These are phyloP conservation scores for Metarhizium rileyi DNA, from an alignment of 2,329 filamentous ascomycete species.

Conservation along the genomic window DNA sequence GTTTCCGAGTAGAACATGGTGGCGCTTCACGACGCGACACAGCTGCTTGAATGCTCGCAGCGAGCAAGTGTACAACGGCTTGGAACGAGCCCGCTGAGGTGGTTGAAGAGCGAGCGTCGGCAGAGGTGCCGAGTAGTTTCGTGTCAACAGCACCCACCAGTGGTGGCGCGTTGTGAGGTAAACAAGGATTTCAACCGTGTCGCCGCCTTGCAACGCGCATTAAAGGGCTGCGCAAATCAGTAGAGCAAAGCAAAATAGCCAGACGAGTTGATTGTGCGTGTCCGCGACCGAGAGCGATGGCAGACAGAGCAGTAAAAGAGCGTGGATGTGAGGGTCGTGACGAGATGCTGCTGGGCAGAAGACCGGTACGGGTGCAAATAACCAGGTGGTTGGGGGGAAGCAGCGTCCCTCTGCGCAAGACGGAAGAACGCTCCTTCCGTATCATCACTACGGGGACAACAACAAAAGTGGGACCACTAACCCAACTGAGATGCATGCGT, in stretches of 20 bases:
- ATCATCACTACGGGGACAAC: background rate
- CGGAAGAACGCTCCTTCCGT: background rate
- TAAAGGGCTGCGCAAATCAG: conserved; percentile 18
- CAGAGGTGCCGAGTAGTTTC: conserved; percentile 1
- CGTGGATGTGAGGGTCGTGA: conserved; percentile 7
- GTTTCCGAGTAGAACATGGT: conserved; percentile 97
- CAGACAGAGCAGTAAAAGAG: conserved; percentile 10
- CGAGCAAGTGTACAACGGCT: conserved; percentile 11
- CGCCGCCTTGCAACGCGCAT: conserved; percentile 20
- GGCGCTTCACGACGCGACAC: conserved; percentile 22
- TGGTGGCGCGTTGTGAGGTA: conserved; percentile 13
- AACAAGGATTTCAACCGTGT: conserved; percentile 23
- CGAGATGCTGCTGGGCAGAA: conserved; percentile 12
- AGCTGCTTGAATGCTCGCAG: conserved; percentile 11
- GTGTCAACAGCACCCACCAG: conserved; percentile 19
- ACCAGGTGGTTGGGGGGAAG: conserved; percentile 11
- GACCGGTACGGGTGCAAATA: background rate
- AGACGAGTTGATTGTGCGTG: conserved; percentile 12
- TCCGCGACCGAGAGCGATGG: conserved; percentile 17
- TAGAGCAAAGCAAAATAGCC: conserved; percentile 17
- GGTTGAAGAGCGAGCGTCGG: conserved; percentile 5
- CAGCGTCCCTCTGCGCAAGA: background rate
- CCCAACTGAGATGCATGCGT: background rate
- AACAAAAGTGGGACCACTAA: background rate
- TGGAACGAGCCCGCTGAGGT: background rate